A percentile compares a stretch with the other conserved stretches of the same genome.
Conservation (phyloP, 257 asterid species). For the Lithospermum erythrorhizon region DNA sequence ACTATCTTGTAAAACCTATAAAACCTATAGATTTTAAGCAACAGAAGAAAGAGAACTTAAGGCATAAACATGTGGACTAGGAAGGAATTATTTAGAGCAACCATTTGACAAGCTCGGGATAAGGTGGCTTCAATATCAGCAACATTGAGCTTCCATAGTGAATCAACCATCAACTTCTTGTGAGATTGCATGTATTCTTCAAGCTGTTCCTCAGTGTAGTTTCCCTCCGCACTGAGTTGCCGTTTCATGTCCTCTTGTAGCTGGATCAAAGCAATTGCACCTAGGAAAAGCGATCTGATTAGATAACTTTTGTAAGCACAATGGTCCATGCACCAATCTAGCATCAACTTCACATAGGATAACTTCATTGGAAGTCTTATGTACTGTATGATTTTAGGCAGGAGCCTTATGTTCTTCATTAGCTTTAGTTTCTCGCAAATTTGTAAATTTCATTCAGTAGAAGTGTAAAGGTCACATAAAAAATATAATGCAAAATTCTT, state of each 20-base stretch:
- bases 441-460: no score
- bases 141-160: slow-evolving; percentile 98
- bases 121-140: slow-evolving; percentile 95
- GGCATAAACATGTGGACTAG: slow-evolving; percentile 3
- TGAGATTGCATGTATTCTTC: slow-evolving; percentile 88
- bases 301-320: background rate
- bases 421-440: no score
- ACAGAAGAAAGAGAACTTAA: slow-evolving; percentile 8
- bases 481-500: no score
- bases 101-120: slow-evolving; percentile 97
- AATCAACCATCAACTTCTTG: slow-evolving; percentile 91
- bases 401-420: no score
- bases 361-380: background rate
- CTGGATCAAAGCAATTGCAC: slow-evolving; percentile 94
- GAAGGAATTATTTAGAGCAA: slow-evolving; percentile 21
- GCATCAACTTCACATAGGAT: background rate
- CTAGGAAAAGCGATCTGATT: slow-evolving; percentile 20
- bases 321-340: no score
- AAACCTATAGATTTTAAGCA: slow-evolving; percentile 10
- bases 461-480: no score
- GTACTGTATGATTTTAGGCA: no score
- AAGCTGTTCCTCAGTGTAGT: slow-evolving; percentile 83
- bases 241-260: slow-evolving; percentile 93
- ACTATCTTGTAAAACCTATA: slow-evolving; percentile 78
- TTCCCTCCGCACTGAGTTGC: slow-evolving; percentile 76